Evolutionary conservation across 2,329 filamentous ascomycete species (phyloP), one percentile per base, ranked within the genome.

Genomic region (Cladosporium austrohemisphaericum): DNA sequence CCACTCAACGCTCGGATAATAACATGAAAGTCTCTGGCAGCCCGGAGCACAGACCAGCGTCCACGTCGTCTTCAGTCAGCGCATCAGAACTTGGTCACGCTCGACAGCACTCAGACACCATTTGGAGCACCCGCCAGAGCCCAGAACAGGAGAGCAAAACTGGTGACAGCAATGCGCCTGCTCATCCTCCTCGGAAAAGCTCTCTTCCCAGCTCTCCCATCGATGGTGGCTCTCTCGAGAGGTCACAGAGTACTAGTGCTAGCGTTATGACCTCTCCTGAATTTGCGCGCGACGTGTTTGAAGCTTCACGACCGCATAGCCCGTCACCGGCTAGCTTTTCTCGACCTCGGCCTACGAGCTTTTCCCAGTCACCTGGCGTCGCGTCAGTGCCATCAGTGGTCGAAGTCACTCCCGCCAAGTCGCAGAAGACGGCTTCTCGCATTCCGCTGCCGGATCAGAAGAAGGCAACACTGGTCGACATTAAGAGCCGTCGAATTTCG

Each of bases 311-410:
- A 14, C 47, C 52, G 29, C 57, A 55, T 45, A 56, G 54, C 22
- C 57, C 52, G 5, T 58, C 60, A 10, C 58, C 60, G 1, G 55
- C 56, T 18, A 63, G 57, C 43, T 64, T 64, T 49, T 64, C 60
- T 2, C 56, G 54, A 25, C 60, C 53, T 3, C 45, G 49, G 16
- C 55, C 52, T 20, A 47, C 48, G 13, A 59, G 56, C 37, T 29
- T 49, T 18, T 38, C 43, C 9, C 33, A 36, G 13, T 18, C 23
- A 3, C 13, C 32, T 9, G 23, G 32, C 4, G 16, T 47, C 23
- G 36, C 49, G 13, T 52, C 52, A 9, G 14, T 25, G 7, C 23
- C 52, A 4, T 35, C 47, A 26, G 10, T 23, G 14, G 19, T 16
- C 2, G 32, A 25, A 13, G 13, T 31, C 5, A 49, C 32, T 7